Evolutionary conservation across 441 rosid species (phyloP), one percentile per base, ranked within the genome.

Genomic region (Croton laevigatus): DNA sequence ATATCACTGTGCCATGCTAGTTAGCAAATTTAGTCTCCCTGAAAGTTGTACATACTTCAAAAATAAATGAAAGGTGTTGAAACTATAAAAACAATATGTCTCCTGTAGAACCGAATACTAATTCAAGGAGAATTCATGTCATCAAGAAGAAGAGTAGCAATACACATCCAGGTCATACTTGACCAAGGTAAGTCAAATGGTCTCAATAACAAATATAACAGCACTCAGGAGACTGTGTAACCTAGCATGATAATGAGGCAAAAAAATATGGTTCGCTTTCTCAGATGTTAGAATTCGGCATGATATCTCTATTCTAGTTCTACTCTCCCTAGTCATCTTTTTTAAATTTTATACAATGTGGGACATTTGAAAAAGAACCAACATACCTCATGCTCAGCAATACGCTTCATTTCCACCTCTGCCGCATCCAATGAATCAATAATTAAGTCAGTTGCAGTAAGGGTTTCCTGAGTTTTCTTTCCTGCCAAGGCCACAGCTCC

Each of bases 401-500:
- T 55, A 60, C 93, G 88, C 62, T 74, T 83, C 68, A 72, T 74
- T 81, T 95, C 99, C 42, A 76, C 79, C 53, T 89, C 96, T 36
- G 97, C 96, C 40, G 88, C 51, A 59, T 91, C 98, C 65, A 95
- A 74, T 3, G 97, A 90, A 73, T 89, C 96, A 71, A 91, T 79
- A 66, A 95, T 85, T 49, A 84, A 76, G 86, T 95, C 99, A 61
- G 97, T 83, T 70, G 87, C 97, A 11, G 96, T 76, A 68, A 95
- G 84, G 51, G 88, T 86, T 71, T 87, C 97, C 78, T 81, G 81
- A 54, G 96, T 89, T 76, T 81, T 92, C 86, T 91, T 89, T 68
- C 96, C 94, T 19, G 98, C 97, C 79, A 88, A 72, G 75, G 96
- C 90, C 44, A 92, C 88, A 71, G 89, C 92, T 75, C 99, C 99